Percentiles rank a stretch among this genome's conserved stretches.
These are phyloP conservation scores for Lepidium aucheri DNA, from an alignment of 345 rosid species.

Conservation along the genomic window DNA sequence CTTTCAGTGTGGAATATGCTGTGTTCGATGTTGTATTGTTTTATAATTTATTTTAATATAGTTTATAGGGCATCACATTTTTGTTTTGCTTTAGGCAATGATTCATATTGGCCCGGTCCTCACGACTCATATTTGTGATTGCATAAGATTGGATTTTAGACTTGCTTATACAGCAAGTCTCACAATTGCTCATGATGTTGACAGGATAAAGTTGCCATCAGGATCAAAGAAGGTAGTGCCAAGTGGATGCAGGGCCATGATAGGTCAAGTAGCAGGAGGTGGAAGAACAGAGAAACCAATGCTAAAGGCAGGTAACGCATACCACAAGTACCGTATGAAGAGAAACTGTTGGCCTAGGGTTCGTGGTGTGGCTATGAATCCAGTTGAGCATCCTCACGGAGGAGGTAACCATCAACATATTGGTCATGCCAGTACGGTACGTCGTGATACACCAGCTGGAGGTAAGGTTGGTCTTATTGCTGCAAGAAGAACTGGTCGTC, in stretches of 20 bases:
- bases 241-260: constrained; percentile 69
- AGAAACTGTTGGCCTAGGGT: constrained; percentile 84
- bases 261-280: constrained; percentile 74
- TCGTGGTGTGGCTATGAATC: constrained; percentile 84
- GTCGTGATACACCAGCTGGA: constrained; percentile 68
- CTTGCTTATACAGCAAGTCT: not conserved
- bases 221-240: constrained; percentile 65
- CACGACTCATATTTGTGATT: too few relatives aligned
- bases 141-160: too few relatives aligned
- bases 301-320: constrained; percentile 71
- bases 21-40: too few relatives aligned
- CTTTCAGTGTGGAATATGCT: too few relatives aligned
- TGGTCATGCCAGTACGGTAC: constrained; percentile 63
- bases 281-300: constrained; percentile 78
- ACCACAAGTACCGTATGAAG: constrained; percentile 64
- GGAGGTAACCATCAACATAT: constrained; percentile 85
- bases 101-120: too few relatives aligned
- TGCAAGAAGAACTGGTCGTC: constrained; percentile 72
- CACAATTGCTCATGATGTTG: not conserved
- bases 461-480: constrained; percentile 79
- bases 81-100: too few relatives aligned
- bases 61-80: too few relatives aligned
- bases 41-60: too few relatives aligned
- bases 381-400: constrained; percentile 81
- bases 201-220: constrained; percentile 65